Conservation (phyloP, 2,329 filamentous ascomycete genomes). For the Fusarium pseudoanthophilum region DNA sequence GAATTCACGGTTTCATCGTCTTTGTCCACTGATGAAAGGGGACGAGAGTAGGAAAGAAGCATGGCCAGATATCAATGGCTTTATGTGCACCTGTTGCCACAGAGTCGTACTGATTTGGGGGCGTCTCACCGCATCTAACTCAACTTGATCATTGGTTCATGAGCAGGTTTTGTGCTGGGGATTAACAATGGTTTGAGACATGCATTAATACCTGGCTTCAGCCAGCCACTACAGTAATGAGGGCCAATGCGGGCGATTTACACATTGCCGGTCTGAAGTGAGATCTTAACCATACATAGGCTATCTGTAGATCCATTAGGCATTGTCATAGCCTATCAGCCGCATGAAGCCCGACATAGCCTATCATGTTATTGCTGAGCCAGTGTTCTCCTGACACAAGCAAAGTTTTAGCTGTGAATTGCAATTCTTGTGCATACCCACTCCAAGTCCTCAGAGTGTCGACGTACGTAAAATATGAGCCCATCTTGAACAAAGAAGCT, state of each 20-base stretch:
- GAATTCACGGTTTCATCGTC: not conserved
- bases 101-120: not conserved
- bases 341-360: not conserved
- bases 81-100: not conserved
- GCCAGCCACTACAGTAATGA: not conserved
- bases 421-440: not conserved
- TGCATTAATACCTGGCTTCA: slow-evolving; percentile 6
- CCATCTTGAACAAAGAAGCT: not conserved
- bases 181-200: slow-evolving; percentile 5
- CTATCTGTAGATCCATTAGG: not conserved
- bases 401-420: not conserved
- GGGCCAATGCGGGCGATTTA: not conserved
- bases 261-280: not conserved
- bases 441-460: not conserved
- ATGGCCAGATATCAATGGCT: not conserved
- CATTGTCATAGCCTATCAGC: not conserved
- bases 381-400: no score
- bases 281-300: not conserved
- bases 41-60: not conserved
- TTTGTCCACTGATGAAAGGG: not conserved
- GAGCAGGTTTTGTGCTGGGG: not conserved
- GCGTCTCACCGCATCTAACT: not conserved
- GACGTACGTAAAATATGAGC: not conserved
- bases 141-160: not conserved
- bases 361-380: no score